These are phyloP conservation scores for Fusarium sp. DNA, from an alignment of 2,329 filamentous ascomycete genomes.

Conservation along the genomic window DNA sequence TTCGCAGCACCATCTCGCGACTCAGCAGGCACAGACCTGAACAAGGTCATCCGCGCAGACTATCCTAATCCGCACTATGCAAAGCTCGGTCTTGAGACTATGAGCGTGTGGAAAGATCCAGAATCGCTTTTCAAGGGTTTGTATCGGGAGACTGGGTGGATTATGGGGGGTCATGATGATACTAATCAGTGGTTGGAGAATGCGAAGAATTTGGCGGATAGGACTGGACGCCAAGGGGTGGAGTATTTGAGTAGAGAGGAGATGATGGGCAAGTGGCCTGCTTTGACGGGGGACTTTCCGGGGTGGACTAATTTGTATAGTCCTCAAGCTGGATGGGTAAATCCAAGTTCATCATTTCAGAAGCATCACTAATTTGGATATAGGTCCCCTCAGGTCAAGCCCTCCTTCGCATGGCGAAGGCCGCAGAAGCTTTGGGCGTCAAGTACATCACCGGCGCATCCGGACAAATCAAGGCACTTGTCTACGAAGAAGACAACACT, in stretches of 20 bases:
- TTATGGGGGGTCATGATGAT: constrained; percentile 43
- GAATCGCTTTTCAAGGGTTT: constrained; percentile 46
- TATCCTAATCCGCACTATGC: constrained; percentile 69
- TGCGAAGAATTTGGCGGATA: constrained; percentile 41
- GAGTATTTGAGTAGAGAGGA: constrained; percentile 43
- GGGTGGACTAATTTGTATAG: constrained; percentile 47
- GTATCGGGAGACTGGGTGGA: constrained; percentile 50
- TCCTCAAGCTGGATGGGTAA: constrained; percentile 49
- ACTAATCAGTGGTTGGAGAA: constrained; percentile 47
- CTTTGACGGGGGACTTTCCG: constrained; percentile 41
- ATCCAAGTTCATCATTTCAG: background rate
- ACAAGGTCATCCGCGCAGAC: constrained; percentile 70
- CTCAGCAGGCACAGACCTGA: constrained; percentile 69
- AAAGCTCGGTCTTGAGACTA: constrained; percentile 53
- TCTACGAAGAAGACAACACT: constrained; percentile 43
- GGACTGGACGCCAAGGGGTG: constrained; percentile 39
- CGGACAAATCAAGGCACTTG: constrained; percentile 37
- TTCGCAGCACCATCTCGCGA: constrained; percentile 54
- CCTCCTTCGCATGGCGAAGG: constrained; percentile 48
- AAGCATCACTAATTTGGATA: background rate
- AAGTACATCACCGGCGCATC: constrained; percentile 46
- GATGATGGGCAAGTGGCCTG: constrained; percentile 46
- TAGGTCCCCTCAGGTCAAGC: constrained; percentile 44
- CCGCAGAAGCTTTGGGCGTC: constrained; percentile 43
- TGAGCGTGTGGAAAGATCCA: constrained; percentile 45